Percentiles rank a stretch among this genome's conserved stretches.
Evolutionary conservation across 2,329 filamentous ascomycete species (phyloP).

Genomic region (Sarocladium kiliense): DNA sequence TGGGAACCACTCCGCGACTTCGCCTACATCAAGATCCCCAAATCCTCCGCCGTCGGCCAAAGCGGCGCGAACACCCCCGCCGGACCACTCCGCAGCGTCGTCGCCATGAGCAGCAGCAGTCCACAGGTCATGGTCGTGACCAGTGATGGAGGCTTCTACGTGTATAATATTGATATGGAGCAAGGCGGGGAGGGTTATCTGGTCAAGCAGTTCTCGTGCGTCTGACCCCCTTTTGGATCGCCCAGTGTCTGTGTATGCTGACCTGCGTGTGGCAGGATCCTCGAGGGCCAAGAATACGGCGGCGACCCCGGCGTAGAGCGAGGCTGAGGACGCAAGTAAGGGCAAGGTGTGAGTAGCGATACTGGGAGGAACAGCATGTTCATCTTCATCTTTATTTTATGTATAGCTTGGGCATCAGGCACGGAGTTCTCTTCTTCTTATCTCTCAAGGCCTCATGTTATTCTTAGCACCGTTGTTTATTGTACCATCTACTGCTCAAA

Average conservation of each 20-base stretch:
- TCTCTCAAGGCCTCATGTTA: not conserved
- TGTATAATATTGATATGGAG: conserved; percentile 93
- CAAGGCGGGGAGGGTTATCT: conserved; percentile 89
- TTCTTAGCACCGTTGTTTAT: no score
- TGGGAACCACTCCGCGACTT: conserved; percentile 96
- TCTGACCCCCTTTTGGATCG: conserved; percentile 16
- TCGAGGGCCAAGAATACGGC: not conserved
- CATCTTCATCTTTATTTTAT: not conserved
- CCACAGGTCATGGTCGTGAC: conserved; percentile 98
- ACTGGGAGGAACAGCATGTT: not conserved
- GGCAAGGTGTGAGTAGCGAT: not conserved
- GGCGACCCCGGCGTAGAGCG: not conserved
- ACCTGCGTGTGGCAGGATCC: not conserved
- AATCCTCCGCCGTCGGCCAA: conserved; percentile 28
- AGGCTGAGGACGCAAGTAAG: not conserved
- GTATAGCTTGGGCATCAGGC: not conserved
- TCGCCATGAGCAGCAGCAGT: conserved; percentile 91
- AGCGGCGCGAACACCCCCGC: conserved; percentile 25
- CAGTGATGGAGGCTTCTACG: conserved; percentile 89
- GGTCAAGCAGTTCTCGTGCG: conserved; percentile 90
- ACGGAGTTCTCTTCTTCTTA: not conserved
- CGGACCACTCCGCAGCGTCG: conserved; percentile 75
- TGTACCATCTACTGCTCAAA: no score
- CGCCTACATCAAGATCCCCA: conserved; percentile 91
- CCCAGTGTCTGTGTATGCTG: not conserved